Base-by-base conservation (phyloP, 495 filamentous ascomycete genomes). In the Penicillium cosmopolitanum region DNA sequence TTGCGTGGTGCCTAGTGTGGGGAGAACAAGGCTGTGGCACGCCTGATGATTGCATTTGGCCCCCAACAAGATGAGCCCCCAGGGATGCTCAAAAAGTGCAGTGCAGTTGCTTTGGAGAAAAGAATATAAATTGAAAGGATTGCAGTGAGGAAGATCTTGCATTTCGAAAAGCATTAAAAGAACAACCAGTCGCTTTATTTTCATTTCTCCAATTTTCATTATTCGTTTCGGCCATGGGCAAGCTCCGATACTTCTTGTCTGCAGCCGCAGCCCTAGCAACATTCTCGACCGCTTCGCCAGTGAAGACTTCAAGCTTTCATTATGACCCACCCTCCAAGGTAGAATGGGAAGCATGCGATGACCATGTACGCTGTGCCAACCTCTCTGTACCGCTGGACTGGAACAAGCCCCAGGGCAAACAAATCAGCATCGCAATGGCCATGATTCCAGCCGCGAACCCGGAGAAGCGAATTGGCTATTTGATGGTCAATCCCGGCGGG, bases 401-500 rank as follows among this genome's bases (percentile, higher is more conserved):
- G 42, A n/a, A 19, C 18, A 12, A n/a, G n/a, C 42, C 42, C n/a
- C 42, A 19, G 5, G 42, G 42, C 42, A 46, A 46, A 46, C n/a
- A 21, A 21, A 21, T 46, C 16, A 46, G 9, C 5, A 21, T 46
- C 42, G 42, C 12, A 8, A 46, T 46, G 42, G 15, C 18, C 8
- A 46, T 46, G 42, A 16, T 46, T 10, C 42, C 42, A 46, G 42
- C 42, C 5, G n/a, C 42, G n/a, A 46, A 46, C 18, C 42, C 5
- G n/a, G 42, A 16, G n/a, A 46, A 46, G 16, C 42, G 42, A 46
- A 46, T 46, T 13, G 42, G 42, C 42, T 18, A 46, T 46, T 16
- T 46, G n/a, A 46, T 46, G 42, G 18, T 46, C n/a, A 46, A 46
- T 19, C 42, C 42, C 16, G 42, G 42, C n/a, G 42, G 42, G 23